Evolutionary conservation across 495 filamentous ascomycete genomes (phyloP), one percentile per base, ranked within the genome.

Genomic region (Thozetella sp.): DNA sequence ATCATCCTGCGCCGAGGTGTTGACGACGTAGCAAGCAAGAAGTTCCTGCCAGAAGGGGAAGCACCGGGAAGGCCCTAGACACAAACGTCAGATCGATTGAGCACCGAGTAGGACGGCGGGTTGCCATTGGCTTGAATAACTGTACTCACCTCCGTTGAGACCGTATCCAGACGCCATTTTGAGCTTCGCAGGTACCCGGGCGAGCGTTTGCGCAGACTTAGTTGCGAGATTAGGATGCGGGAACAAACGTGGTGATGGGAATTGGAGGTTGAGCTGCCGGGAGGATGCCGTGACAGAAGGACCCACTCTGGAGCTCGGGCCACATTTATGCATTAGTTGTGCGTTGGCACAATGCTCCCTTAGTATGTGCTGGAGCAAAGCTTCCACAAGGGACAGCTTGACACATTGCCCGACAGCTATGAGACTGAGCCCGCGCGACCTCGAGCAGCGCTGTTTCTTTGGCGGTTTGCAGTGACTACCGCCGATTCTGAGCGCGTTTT

Each of bases 41-140:
- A 93, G 79, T 69, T 96, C 92, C 78, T 96, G 95, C 96, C 96
- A 99, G 86, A 97, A 99, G 72, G 92, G 90, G 77, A 96, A 98
- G 88, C 95, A 99, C 79, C 96, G 88, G 67, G 86, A 87, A 60
- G 87, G 89, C 67, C 92, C 93, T 97, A 73, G 13, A 24, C 25
- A 30, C 17, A 17, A 20, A n/a, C 13, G 60, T 59, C 55, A 52
- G 53, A 24, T 30, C 23, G 20, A 40, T 54, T 57, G 50, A 25
- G 30, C 56, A 53, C 37, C 43, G 46, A 50, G 55, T 25, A 51
- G 51, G 45, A 54, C 50, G 40, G 50, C 61, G 55, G 37, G 43
- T 24, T 37, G 64, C 52, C 60, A 61, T 65, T 65, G 66, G 50
- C 22, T n/a, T 2, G 13, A 15, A 13, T 3, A 1, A 23, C 19